Percentiles rank a stretch among this genome's conserved stretches.
Evolutionary conservation across 495 filamentous ascomycete species (phyloP).

Genomic region (Penicillium egyptiacum): DNA sequence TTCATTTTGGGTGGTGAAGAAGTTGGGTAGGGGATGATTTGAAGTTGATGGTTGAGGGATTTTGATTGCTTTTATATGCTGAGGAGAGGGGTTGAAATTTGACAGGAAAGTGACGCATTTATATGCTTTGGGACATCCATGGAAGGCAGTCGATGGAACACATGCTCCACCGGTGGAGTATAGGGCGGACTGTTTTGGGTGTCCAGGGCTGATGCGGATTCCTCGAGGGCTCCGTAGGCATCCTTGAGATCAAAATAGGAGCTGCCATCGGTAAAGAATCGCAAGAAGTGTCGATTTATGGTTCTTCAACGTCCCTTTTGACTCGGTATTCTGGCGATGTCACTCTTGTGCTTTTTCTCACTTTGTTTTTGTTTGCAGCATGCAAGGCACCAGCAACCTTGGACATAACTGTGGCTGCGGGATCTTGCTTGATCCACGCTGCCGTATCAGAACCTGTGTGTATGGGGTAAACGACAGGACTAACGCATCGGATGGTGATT

Average conservation of each 20-base stretch:
- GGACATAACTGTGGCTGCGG: background rate
- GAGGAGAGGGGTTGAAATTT: background rate
- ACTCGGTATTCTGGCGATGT: background rate
- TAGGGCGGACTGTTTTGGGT: constrained; percentile 1
- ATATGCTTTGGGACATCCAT: constrained; percentile 1
- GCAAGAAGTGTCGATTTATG: background rate
- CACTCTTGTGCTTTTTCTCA: background rate
- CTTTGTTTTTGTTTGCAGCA: background rate
- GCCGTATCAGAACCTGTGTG: background rate
- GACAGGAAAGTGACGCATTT: constrained; percentile 8
- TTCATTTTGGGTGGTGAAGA: constrained; percentile 22
- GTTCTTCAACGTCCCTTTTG: background rate
- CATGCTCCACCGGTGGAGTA: constrained; percentile 10
- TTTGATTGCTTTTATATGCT: background rate
- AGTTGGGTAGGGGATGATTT: background rate
- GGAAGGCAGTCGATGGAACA: background rate
- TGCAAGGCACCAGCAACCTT: background rate
- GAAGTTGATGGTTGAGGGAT: background rate
- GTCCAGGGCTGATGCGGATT: background rate
- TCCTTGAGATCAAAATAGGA: constrained; percentile 7
- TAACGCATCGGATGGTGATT: constrained; percentile 8
- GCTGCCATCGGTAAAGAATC: background rate
- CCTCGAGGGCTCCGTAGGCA: background rate
- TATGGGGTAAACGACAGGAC: constrained; percentile 13
- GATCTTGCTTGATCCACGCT: constrained; percentile 4